Evolutionary conservation across 2,329 filamentous ascomycete species (phyloP), one percentile per base, ranked within the genome.

Genomic region (Aphanocladium album): DNA sequence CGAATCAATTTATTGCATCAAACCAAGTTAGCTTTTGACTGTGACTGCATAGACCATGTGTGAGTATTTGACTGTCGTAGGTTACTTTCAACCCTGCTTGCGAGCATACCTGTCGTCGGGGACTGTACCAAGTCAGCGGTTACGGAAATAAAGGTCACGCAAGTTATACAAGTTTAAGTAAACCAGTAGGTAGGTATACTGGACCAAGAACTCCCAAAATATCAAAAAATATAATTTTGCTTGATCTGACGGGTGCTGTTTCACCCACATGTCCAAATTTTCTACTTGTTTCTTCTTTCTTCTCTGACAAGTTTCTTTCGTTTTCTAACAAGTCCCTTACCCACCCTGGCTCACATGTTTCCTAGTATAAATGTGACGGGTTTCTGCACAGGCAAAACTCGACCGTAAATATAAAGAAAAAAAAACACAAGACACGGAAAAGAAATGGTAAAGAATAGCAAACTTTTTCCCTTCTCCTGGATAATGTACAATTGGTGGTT

Each of bases 211-310:
- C 27, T 35, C 27, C 27, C 49, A 37, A n/a, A n/a, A 23, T 27
- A 33, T 16, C 33, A 23, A 55, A 55, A 21, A 17, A 19, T 39
- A 25, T 46, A 25, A 7, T 56, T 14, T n/a, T 12, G 21, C 8
- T 49, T 43, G 19, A 23, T 47, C 30, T 30, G 53, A 56, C 43
- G 53, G 53, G 53, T 56, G 53, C 53, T 37, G 30, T 45, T 47
- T 37, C 53, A 56, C 53, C 53, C 53, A 47, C 41, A 47, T 56
- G 53, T 56, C 53, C 53, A 56, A 56, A 56, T 46, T 35, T 33
- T 23, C 47, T 50, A 7, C 27, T 51, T 25, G 7, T 16, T 17
- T 23, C 23, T 5, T 23, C 11, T 5, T n/a, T 23, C 46, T 6
- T 21, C 33, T 17, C n/a, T 30, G 5, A n/a, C 27, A 19, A 25